Base-by-base conservation (phyloP, 1,284 basidiomycete species). In the Ceratorhiza oryzae-sativae region DNA sequence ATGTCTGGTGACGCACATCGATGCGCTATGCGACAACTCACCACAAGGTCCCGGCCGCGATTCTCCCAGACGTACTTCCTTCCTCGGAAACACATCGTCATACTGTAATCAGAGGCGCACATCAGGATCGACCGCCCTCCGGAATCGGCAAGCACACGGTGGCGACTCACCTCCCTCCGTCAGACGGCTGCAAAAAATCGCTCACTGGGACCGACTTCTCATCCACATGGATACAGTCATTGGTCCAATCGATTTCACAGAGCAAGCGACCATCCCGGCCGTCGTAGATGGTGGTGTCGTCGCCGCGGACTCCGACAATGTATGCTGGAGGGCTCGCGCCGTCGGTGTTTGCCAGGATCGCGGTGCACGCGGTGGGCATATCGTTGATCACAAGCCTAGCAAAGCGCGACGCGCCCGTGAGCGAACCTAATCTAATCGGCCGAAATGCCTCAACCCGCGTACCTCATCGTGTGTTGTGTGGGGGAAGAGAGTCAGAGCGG, bases 21-120 rank as follows among this genome's bases (percentile, higher is more conserved):
- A 46, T 23, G 56, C 41, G 42, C 53, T 20, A 12, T 48, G 6
- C 32, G 20, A 27, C 41, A 45, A 58, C 67, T 59, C 42, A 70
- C 67, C 36, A 70, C 67, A 15, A 70, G 41, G 18, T 70, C 67
- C 25, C 67, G 67, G 10, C 67, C 67, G 8, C 67, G 67, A 59
- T 56, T 70, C 67, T 70, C 67, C 67, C 67, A 70, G 13, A 58
- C 53, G 49, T 70, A 70, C 67, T 70, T 70, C 45, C 67, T 70
- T 36, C 67, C 67, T 45, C 67, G 67, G 46, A 46, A 70, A 42
- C 27, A 34, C 67, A 70, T 70, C 41, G 67, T 70, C 67, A 70
- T 58, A 27, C 67, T 55, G 36, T 30, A 55, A 30, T 23, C 15
- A 23, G 27, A 20, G 6, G 18, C 39, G 49, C 36, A 51, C 49